Evolutionary conservation across 2,329 filamentous ascomycete genomes (phyloP), one percentile per base, ranked within the genome.

Genomic region (Cordyceps javanica): DNA sequence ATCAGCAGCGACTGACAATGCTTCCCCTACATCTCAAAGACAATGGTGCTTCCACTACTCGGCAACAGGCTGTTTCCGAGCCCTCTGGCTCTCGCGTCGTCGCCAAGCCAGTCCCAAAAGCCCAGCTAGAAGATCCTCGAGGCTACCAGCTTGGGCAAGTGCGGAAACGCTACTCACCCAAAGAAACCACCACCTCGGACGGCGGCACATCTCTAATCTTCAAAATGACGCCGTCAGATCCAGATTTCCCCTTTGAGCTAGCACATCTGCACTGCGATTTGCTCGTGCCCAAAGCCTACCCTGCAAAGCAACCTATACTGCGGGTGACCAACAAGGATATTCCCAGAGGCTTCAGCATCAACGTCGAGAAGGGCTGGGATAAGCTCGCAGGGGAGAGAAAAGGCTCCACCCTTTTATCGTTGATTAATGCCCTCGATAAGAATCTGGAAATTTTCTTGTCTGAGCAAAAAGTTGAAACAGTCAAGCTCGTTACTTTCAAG

Each of bases 241-340:
- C 90, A 0, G 90, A 94, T 66, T 93, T 94, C 65, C 88, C 90
- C 1, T 93, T 90, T 69, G 88, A 91, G 60, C 75, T 93, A 66
- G 79, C 84, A 26, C 75, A 80, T 39, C 75, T 94, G 32, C 78
- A 88, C 41, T 92, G 88, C 68, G 77, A 83, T 44, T 73, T 94
- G 38, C 78, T 75, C 52, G 77, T 94, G 21, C 89, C 90, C 2
- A 68, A 67, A 10, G 71, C 71, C 19, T 93, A 89, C 69, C 89
- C 89, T 19, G 71, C 73, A 39, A 70, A 72, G 42, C 73, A 73
- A 28, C 85, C 89, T 38, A 75, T 73, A 16, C 73, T 94, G 55
- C 78, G 78, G 19, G 82, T 93, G 52, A 77, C 71, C 59, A 91
- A 92, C 66, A 80, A 81, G 61, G 85, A 79, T 63, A 89, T 91